These are phyloP conservation scores for Lipomyces yamanashiensis DNA, from an alignment of 805 yeast genomes.

Conservation along the genomic window DNA sequence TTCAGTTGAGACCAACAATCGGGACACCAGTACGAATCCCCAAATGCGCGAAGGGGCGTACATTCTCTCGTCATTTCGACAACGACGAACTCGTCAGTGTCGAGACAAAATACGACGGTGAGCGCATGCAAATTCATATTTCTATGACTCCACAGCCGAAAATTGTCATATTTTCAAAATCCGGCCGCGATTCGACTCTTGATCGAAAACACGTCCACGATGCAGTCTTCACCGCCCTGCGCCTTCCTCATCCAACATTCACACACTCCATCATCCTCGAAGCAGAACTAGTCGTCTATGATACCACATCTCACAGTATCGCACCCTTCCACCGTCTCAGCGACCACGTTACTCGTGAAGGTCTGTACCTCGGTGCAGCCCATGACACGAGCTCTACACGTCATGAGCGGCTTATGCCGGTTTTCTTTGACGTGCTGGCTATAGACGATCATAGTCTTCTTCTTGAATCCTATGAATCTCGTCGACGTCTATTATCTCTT, in stretches of 20 bases:
- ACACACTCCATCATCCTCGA: slow-evolving; percentile 15
- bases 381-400: not conserved
- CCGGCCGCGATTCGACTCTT: slow-evolving; percentile 29
- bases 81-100: not conserved
- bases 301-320: not conserved
- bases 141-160: not conserved
- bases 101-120: slow-evolving; percentile 33
- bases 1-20: slow-evolving; percentile 18
- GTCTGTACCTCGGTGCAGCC: slow-evolving; percentile 9
- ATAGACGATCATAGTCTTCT: slow-evolving; percentile 19
- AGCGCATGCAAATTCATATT: slow-evolving; percentile 31
- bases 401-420: slow-evolving; percentile 24
- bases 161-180: slow-evolving; percentile 24
- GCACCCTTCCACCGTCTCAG: slow-evolving; percentile 25
- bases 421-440: slow-evolving; percentile 25
- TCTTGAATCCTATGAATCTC: slow-evolving; percentile 2
- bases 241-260: not conserved
- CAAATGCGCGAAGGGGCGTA: slow-evolving; percentile 20
- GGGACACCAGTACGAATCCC: slow-evolving; percentile 26
- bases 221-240: slow-evolving; percentile 5
- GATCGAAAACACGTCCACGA: slow-evolving; percentile 22
- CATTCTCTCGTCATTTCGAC: not conserved
- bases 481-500: slow-evolving; percentile 5
- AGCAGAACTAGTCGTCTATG: slow-evolving; percentile 30
- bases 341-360: slow-evolving; percentile 25